Evolutionary conservation across 805 yeast species (phyloP).

Genomic region (Starmerella etchellsii): DNA sequence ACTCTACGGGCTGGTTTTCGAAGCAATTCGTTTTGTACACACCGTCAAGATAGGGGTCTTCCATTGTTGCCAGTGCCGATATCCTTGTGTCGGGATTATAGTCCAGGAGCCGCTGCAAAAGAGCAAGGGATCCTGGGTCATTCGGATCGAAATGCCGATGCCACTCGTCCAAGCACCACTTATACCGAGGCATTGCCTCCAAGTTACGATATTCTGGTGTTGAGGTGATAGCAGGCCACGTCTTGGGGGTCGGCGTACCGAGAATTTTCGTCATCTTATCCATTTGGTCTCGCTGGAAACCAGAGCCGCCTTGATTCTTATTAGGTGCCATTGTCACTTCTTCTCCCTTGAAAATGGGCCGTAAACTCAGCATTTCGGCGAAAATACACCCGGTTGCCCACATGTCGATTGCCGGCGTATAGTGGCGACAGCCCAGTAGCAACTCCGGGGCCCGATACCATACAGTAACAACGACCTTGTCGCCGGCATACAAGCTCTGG

Average conservation of each 20-base stretch:
- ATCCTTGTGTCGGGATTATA: slow-evolving; percentile 75
- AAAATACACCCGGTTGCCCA: slow-evolving; percentile 96
- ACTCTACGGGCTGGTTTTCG: slow-evolving; percentile 55
- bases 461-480: slow-evolving; percentile 90
- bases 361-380: slow-evolving; percentile 74
- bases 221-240: slow-evolving; percentile 65
- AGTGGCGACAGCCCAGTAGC: slow-evolving; percentile 80
- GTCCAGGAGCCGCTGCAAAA: slow-evolving; percentile 51
- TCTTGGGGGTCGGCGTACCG: slow-evolving; percentile 69
- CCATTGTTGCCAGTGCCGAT: slow-evolving; percentile 68
- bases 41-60: slow-evolving; percentile 37
- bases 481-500: slow-evolving; percentile 80
- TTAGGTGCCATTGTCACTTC: slow-evolving; percentile 52
- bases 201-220: slow-evolving; percentile 75
- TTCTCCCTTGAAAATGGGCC: slow-evolving; percentile 96
- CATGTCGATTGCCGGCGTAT: slow-evolving; percentile 80
- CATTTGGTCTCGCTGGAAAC: slow-evolving; percentile 80
- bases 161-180: slow-evolving; percentile 70
- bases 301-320: slow-evolving; percentile 1
- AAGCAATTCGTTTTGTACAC: slow-evolving; percentile 62
- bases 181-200: slow-evolving; percentile 45
- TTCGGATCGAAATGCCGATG: slow-evolving; percentile 69
- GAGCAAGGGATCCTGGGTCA: slow-evolving; percentile 51
- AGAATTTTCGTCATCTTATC: slow-evolving; percentile 83
- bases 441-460: slow-evolving; percentile 96